Evolutionary conservation across 495 filamentous ascomycete species (phyloP), one percentile per base, ranked within the genome.

Genomic region (Terfezia claveryi): DNA sequence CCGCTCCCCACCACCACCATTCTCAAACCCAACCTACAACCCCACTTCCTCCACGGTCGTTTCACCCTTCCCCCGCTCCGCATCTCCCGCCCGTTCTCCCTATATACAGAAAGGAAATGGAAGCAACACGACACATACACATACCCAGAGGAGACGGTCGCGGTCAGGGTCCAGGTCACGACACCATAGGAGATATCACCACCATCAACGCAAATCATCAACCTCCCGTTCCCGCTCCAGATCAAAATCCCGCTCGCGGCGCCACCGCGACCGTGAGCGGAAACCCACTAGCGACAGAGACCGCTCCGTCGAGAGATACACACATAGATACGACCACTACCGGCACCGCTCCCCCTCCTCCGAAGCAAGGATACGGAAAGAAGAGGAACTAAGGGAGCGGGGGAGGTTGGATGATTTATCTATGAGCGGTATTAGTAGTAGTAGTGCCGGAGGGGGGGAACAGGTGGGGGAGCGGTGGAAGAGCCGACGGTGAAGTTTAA

Each of bases 401-500:
- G 62, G 53, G 23, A 49, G 61, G 27, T 50, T 58, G 50, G 55
- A 57, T 11, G 53, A 53, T 10, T 54, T 50, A 17, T 36, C 11
- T 37, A 20, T 20, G 52, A 51, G 27, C 27, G 7, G 27, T 32
- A 5, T 32, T 32, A 32, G 27, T 7, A 32, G 27, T 7, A 32
- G 2, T 32, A 32, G 27, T 7, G 7, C 4, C 27, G 27, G 4
- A 4, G 27, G 27, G 2, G 27, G 4, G 27, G 27, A 32, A 7
- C 2, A 32, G 59, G 51, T 17, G 58, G 41, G 37, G 57, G 38
- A 6, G 12, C 8, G 20, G 59, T 57, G 37, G 61, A 57, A 16
- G 68, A 65, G 14, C 57, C 58, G 23, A 64, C 54, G 37, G 63
- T 71, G 37, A 70, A 68, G 57, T 71, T 71, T 57, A 71, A 71